Base-by-base conservation (phyloP, 1,284 basidiomycete species). In the Sanghuangporus sanghuang region DNA sequence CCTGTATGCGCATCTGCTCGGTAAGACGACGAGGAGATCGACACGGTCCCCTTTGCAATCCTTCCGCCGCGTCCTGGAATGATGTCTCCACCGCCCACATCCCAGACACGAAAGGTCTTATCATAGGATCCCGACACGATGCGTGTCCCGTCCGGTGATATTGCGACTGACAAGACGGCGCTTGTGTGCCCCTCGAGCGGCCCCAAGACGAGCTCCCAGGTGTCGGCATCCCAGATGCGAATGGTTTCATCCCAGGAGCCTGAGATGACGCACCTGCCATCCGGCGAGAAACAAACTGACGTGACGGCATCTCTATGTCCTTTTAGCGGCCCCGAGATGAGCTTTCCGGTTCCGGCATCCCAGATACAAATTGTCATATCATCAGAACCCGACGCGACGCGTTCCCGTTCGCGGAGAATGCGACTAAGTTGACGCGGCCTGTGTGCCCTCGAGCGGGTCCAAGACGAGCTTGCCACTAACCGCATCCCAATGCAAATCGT, bases 71-170 rank as follows among this genome's bases (percentile, higher is more conserved):
- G 49, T 23, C 49, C 49, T 7, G 18, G 8, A 23, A 52, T 14
- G 49, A 2, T 23, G 2, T 1, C 32, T 46, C n/a, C 36, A 39
- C 7, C 55, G 38, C 52, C 21, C 62, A 96, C 96, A 70, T 99
- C 98, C 79, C 96, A 99, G 71, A 96, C 95, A 64, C 96, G 84
- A 50, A 93, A 95, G 64, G 97, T 98, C 84, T 95, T 98, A 82
- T 99, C 99, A 42, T 27, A 11, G 18, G 64, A 65, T 9, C 63
- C 63, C 8, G 68, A 67, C 14, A 59, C 57, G 36, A 69, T 39
- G 11, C 40, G 36, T 21, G 42, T 57, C 3, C 61, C 67, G 65
- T 79, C 76, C n/a, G 74, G 73, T 8, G 74, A 75, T 67, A 76
- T 79, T 23, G 75, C 75, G 48, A 80, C 71, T 32, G 76, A 76